Evolutionary conservation across 1,284 basidiomycete species (phyloP).

Genomic region (Ceratobasidium sp.): DNA sequence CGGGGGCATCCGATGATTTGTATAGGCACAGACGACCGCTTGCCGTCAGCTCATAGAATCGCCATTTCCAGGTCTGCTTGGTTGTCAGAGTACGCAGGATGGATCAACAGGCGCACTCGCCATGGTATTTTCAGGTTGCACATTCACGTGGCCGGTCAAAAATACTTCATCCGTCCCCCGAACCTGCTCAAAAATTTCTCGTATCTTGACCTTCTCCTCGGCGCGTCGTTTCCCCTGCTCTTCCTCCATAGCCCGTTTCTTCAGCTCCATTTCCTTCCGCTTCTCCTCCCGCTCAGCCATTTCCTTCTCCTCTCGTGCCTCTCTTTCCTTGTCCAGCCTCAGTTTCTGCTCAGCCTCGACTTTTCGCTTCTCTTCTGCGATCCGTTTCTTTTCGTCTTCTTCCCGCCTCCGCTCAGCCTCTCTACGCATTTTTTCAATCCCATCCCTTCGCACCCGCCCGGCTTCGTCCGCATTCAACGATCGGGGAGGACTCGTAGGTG

Average conservation of each 20-base stretch:
- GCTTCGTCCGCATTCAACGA: conserved; percentile 33
- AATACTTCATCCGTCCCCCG: conserved; percentile 48
- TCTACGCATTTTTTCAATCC: conserved; percentile 39
- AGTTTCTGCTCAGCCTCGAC: conserved; percentile 30
- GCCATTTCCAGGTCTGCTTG: conserved; percentile 62
- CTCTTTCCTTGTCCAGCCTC: conserved; percentile 17
- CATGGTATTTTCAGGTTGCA: conserved; percentile 63
- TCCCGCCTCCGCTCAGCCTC: conserved; percentile 40
- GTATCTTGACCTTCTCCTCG: conserved; percentile 28
- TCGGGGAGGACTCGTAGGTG: conserved; percentile 28
- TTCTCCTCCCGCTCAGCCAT: conserved; percentile 4
- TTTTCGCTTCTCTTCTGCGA: conserved; percentile 30
- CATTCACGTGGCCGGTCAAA: conserved; percentile 69
- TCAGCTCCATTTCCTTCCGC: neutral
- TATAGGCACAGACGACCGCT: conserved; percentile 61
- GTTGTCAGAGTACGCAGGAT: neutral
- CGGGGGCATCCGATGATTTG: conserved; percentile 64
- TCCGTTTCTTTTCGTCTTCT: conserved; percentile 43
- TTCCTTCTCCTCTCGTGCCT: conserved; percentile 8
- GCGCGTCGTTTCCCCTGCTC: conserved; percentile 32
- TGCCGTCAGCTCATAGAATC: conserved; percentile 64
- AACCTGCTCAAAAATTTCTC: conserved; percentile 40
- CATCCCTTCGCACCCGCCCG: conserved; percentile 41
- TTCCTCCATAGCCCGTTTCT: conserved; percentile 32
- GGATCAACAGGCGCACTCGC: conserved; percentile 46